phyloP scores from a whole-genome alignment of 1,139 yeast genomes.

The Meyerozyma guilliermondii region DNA sequence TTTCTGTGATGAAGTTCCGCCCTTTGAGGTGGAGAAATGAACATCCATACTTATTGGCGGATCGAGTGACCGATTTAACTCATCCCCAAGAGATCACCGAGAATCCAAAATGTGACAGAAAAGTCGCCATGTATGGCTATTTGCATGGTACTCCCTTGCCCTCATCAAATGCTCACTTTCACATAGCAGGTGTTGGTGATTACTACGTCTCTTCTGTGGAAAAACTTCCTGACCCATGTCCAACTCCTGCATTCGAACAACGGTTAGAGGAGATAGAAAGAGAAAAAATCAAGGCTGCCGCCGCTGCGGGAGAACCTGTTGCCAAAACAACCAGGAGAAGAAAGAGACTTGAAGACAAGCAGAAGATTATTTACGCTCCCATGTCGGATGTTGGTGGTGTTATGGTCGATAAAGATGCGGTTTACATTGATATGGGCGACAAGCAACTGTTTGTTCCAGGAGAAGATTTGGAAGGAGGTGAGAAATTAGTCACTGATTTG shows the following conservation, averaged over 20 bases:
- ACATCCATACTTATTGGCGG: conserved; percentile 91
- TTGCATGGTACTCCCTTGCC: conserved; percentile 91
- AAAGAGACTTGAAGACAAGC: conserved; percentile 88
- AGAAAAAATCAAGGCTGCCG: conserved; percentile 60
- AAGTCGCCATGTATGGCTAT: conserved; percentile 89
- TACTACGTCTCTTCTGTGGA: conserved; percentile 70
- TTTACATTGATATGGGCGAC: conserved; percentile 84
- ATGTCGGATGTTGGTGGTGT: conserved; percentile 99
- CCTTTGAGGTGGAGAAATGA: conserved; percentile 99
- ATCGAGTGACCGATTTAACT: conserved; percentile 91
- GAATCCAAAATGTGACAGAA: conserved; percentile 81
- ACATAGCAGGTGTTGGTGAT: conserved; percentile 96
- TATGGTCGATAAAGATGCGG: conserved; percentile 94
- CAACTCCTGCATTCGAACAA: conserved; percentile 91
- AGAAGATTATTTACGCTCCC: conserved; percentile 94
- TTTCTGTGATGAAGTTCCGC: conserved; percentile 95
- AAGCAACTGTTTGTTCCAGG: conserved; percentile 56
- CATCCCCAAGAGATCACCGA: conserved; percentile 80
- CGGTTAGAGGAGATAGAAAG: conserved; percentile 74
- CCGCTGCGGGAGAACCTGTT: conserved; percentile 51
- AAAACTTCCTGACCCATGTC: conserved; percentile 96
- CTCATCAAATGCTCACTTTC: conserved; percentile 69
- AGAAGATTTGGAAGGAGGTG: conserved; percentile 70
- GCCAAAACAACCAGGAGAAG: conserved; percentile 65
- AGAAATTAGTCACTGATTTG: conserved; percentile 73